Conservation (phyloP, 2,329 filamentous ascomycete species). For the Chaetothyriales sp. region DNA sequence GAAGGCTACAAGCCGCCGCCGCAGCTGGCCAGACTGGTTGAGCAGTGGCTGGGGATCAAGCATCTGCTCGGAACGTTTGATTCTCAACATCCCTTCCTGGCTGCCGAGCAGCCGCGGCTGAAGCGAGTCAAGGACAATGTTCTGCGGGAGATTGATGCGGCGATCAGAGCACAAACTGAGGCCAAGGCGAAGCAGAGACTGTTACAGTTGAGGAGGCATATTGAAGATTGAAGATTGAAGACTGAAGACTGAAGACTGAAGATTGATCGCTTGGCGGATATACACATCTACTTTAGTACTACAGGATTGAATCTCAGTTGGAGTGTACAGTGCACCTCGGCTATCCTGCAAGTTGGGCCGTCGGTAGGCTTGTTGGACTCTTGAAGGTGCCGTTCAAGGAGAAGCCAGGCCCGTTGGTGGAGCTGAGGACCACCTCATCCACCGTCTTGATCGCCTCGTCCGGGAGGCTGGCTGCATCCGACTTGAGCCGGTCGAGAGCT, state of each 20-base stretch:
- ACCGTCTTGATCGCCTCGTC: slow-evolving; percentile 52
- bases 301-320: background rate
- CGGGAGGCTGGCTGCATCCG: slow-evolving; percentile 52
- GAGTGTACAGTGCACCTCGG: background rate
- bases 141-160: slow-evolving; percentile 48
- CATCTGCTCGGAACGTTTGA: slow-evolving; percentile 37
- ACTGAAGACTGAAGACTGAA: background rate
- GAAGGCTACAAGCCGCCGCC: slow-evolving; percentile 17
- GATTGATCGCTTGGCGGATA: slow-evolving; percentile 2
- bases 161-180: slow-evolving; percentile 40
- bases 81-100: slow-evolving; percentile 47
- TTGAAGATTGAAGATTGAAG: slow-evolving; percentile 5
- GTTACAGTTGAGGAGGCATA: slow-evolving; percentile 6
- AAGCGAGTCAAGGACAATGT: slow-evolving; percentile 45
- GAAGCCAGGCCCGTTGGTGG: slow-evolving; percentile 74
- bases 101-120: slow-evolving; percentile 41
- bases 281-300: background rate
- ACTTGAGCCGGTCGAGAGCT: slow-evolving; percentile 62
- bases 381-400: slow-evolving; percentile 68
- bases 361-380: slow-evolving; percentile 43
- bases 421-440: slow-evolving; percentile 61
- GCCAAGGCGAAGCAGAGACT: slow-evolving; percentile 19
- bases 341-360: slow-evolving; percentile 21
- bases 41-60: slow-evolving; percentile 43
- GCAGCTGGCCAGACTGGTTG: slow-evolving; percentile 33